Evolutionary conservation across 2,329 filamentous ascomycete genomes (phyloP).

Genomic region (Neofusicoccum umdonicola): DNA sequence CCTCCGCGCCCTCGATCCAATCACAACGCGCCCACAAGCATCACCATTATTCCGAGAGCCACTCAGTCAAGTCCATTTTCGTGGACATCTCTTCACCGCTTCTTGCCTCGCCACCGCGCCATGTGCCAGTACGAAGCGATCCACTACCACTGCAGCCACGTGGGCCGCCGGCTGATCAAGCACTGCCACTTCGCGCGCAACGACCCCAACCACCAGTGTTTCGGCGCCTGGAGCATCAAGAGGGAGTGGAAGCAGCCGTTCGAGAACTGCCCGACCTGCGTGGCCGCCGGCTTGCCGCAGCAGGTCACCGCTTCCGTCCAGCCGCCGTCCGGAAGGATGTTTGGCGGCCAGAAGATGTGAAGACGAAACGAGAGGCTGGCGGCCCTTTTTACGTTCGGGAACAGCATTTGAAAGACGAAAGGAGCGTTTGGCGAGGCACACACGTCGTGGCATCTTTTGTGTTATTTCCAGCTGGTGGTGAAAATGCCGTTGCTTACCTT

Average conservation of each 20-base stretch:
- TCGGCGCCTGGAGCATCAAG: slow-evolving; percentile 62
- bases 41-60: not conserved
- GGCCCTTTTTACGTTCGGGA: too few relatives aligned
- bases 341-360: not conserved
- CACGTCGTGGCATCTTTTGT: not conserved
- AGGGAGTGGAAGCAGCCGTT: slow-evolving; percentile 59
- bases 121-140: slow-evolving; percentile 72
- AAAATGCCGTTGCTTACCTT: not conserved
- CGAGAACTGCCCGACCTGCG: slow-evolving; percentile 53
- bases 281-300: slow-evolving; percentile 24
- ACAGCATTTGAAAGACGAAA: not conserved
- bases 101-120: not conserved
- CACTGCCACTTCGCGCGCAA: slow-evolving; percentile 76
- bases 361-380: too few relatives aligned
- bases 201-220: slow-evolving; percentile 67
- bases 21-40: not conserved
- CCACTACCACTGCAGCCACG: slow-evolving; percentile 64
- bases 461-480: not conserved
- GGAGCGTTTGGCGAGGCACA: not conserved
- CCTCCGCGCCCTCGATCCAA: not conserved
- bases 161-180: slow-evolving; percentile 58
- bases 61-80: not conserved
- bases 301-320: not conserved
- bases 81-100: not conserved
- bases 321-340: not conserved